Evolutionary conservation across 2,329 filamentous ascomycete genomes (phyloP), one percentile per base, ranked within the genome.

Genomic region (Colletotrichum sp.): DNA sequence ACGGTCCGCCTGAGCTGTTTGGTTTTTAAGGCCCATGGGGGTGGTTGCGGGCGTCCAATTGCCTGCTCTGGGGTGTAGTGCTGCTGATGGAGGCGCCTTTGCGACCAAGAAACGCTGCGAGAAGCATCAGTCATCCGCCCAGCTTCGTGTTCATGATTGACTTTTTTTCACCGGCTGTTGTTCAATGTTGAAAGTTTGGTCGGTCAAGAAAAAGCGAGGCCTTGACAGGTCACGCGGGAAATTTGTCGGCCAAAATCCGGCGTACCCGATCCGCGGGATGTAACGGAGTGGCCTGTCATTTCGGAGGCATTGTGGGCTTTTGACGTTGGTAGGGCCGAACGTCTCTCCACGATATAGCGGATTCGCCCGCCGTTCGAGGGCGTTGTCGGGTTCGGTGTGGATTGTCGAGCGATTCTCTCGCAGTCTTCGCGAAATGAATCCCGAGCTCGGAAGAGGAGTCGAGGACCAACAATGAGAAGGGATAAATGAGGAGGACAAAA

Each of bases 251-350:
- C 34, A 69, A 76, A 74, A 60, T 36, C 70, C 65, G 74, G 74
- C 67, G 71, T 61, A 59, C 44, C 70, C 64, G 59, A 76, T 52
- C 32, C 30, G 22, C 34, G 59, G 59, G 70, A 72, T 65, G 71
- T 59, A 73, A 73, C 64, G 61, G 22, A 57, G 39, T 65, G 59
- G 64, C 59, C 74, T 60, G 64, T 73, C 74, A 76, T 76, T 30
- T 76, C 74, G 74, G 74, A 32, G 70, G 19, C 74, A 76, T 76
- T 76, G 74, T 74, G 74, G 74, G n/a, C 65, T 74, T 59, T 27
- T 15, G 34, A 60, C 44, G 48, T 52, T 75, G 73, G 59, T 76
- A 76, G 36, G 71, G 74, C 74, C 74, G 74, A 63, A 76, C 34
- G 22, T 74, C 70, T 73, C 70, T 69, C 74, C 74, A 76, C 70